Base-by-base conservation (phyloP, 495 filamentous ascomycete species). In the Penicillium paradoxum region DNA sequence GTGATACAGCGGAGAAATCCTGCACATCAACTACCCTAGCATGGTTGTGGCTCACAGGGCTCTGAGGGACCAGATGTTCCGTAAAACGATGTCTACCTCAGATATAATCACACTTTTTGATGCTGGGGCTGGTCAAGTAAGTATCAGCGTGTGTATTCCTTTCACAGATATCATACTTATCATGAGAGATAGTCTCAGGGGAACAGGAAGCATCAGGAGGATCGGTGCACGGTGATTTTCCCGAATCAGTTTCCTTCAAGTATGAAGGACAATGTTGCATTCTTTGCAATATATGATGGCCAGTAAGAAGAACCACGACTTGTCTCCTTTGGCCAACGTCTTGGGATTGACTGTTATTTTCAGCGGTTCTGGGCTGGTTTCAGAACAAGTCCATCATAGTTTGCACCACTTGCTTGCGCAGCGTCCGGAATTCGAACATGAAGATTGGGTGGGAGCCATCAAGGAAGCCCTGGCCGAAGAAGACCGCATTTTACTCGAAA, bases 221-320 rank as follows among this genome's bases (percentile, higher is more conserved):
- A 74, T 32, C 64, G 63, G 1, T 60, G 60, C 50, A 59, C 54
- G 29, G 22, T 69, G 14, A 45, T 73, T 18, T 42, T 61, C 19
- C 69, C 72, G 32, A 59, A 67, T 2, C 58, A 69, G 6, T 72
- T 74, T 50, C 60, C 59, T 14, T 56, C 56, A 6, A 39, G 62
- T 5, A 61, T 59, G 15, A 45, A 65, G 14, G 66, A 71, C n/a
- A 66, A 65, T 13, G 13, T 75, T 15, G 72, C 65, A 8, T 64
- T 71, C 34, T 69, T 75, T 51, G 70, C 69, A 10, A 56, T 73
- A 11, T 75, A 72, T 48, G 72, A 75, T 38, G 72, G 72, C 33
- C 70, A 75, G 72, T 75, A 58, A 53, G 72, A 25, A 42, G 15
- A 19, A n/a, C 49, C 25, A 25, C 19, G 21, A 25, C 19, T 1